These are phyloP conservation scores for Gossypium stocksii DNA, from an alignment of 345 rosid genomes.

Conservation along the genomic window DNA sequence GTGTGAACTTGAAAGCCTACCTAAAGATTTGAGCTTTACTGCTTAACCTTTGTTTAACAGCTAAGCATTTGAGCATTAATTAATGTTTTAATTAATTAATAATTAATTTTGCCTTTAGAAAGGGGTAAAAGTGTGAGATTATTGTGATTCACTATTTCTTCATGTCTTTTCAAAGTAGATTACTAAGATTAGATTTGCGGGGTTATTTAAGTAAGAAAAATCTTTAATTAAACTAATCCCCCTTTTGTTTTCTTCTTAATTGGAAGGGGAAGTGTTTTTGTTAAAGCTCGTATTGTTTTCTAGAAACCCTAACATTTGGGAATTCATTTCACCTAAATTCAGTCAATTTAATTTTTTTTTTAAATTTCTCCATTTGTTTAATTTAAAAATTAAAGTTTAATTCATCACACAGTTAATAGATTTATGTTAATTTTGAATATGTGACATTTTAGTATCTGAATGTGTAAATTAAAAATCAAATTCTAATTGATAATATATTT, in stretches of 20 bases:
- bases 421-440: no score
- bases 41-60: conserved; percentile 28
- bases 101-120: not conserved
- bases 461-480: no score
- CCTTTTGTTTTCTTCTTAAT: conserved; percentile 10
- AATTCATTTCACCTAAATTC: not conserved
- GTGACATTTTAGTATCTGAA: no score
- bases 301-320: conserved; percentile 6
- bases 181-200: conserved; percentile 20
- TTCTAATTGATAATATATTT: no score
- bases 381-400: no score
- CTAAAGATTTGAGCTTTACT: conserved; percentile 2
- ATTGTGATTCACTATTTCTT: not conserved
- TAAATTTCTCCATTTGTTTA: no score
- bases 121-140: conserved; percentile 9
- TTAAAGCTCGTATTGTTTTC: conserved; percentile 13
- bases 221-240: conserved; percentile 3
- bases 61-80: conserved; percentile 28
- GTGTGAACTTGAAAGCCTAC: not conserved
- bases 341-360: no score
- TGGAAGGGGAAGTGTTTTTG: not conserved
- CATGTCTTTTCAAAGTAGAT: conserved; percentile 29
- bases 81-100: not conserved
- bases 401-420: no score
- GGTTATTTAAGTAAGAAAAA: not conserved